Evolutionary conservation across 2,329 filamentous ascomycete genomes (phyloP), one percentile per base, ranked within the genome.

Genomic region (Neofusicoccum kwambonambiense): DNA sequence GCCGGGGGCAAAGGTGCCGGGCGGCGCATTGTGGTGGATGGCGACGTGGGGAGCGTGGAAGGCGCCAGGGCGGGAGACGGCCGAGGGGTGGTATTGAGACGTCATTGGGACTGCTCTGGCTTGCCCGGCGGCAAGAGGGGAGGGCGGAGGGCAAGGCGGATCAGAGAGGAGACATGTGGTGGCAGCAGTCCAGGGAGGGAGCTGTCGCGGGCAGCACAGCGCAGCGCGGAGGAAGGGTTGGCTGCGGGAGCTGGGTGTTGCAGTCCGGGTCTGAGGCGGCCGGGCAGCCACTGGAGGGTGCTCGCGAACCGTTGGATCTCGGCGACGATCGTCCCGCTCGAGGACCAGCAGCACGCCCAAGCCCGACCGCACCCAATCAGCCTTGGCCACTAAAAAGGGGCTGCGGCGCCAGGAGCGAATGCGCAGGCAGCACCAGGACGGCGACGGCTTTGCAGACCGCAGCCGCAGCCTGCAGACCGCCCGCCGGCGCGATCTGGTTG

Each of bases 1-100:
- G 49, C 94, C 94, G 6, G 95, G 89, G 61, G 90, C 82, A 77
- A 99, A 98, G 66, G 94, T 98, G 70, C 95, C 95, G 15, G 79
- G 77, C 19, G 80, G 81, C 37, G 77, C 78, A 74, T 77, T 73
- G 67, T 72, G 70, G 69, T 67, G 73, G 66, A 49, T 69, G 72
- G 56, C 56, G 31, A 35, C 27, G 56, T 60, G 56, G 5, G 75
- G 70, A 47, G 73, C 72, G 63, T 73, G 72, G 68, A 75, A 77
- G 67, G 73, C 76, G 19, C 70, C 68, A 65, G 75, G 75, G 67
- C 76, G 72, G 62, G 74, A 68, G 60, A 72, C 69, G 50, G 58
- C 39, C 64, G 75, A 71, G 68, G 73, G 70, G 67, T 73, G 74
- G 71, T 77, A 79, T 67, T 74, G 73, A 66, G 78, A 70, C 67